These are phyloP conservation scores for Phytophthora meadii DNA, from an alignment of 352 stramenopile genomes.

Conservation along the genomic window DNA sequence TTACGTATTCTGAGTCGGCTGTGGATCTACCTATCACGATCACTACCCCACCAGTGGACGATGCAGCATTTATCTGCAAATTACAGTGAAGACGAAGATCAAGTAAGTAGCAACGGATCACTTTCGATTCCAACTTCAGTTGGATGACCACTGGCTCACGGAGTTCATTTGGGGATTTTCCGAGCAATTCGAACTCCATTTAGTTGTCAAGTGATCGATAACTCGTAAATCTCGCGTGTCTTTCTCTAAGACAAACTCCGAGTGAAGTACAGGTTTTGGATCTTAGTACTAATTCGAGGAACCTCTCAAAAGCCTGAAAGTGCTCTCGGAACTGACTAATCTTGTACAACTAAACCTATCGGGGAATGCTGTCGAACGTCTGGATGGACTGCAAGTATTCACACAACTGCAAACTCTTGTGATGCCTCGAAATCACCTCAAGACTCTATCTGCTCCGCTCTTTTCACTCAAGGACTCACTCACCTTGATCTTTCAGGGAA, in stretches of 20 bases:
- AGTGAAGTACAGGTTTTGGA: slow-evolving; percentile 46
- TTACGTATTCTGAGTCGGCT: slow-evolving; percentile 8
- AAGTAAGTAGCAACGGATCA: slow-evolving; percentile 21
- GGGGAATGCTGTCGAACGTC: slow-evolving; percentile 62
- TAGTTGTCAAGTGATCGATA: slow-evolving; percentile 42
- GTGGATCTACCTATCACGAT: slow-evolving; percentile 25
- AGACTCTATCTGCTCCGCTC: slow-evolving; percentile 55
- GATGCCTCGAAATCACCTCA: slow-evolving; percentile 78
- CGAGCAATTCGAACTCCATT: slow-evolving; percentile 22
- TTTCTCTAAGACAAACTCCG: slow-evolving; percentile 28
- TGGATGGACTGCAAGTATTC: slow-evolving; percentile 70
- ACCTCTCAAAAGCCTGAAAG: slow-evolving; percentile 65
- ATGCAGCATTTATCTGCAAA: slow-evolving; percentile 14
- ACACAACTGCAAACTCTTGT: slow-evolving; percentile 50
- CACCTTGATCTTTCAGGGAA: slow-evolving; percentile 80
- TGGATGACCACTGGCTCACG: slow-evolving; percentile 20
- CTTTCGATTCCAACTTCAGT: slow-evolving; percentile 24
- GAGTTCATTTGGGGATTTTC: slow-evolving; percentile 37
- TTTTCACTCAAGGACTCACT: slow-evolving; percentile 51
- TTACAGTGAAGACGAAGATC: slow-evolving; percentile 33
- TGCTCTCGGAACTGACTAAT: slow-evolving; percentile 53
- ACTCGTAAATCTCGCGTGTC: slow-evolving; percentile 47
- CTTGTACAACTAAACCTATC: slow-evolving; percentile 66
- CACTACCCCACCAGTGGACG: slow-evolving; percentile 13
- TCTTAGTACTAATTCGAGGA: slow-evolving; percentile 57